Evolutionary conservation across 2,329 filamentous ascomycete species (phyloP).

Genomic region (Drechslerella coelobrocha): DNA sequence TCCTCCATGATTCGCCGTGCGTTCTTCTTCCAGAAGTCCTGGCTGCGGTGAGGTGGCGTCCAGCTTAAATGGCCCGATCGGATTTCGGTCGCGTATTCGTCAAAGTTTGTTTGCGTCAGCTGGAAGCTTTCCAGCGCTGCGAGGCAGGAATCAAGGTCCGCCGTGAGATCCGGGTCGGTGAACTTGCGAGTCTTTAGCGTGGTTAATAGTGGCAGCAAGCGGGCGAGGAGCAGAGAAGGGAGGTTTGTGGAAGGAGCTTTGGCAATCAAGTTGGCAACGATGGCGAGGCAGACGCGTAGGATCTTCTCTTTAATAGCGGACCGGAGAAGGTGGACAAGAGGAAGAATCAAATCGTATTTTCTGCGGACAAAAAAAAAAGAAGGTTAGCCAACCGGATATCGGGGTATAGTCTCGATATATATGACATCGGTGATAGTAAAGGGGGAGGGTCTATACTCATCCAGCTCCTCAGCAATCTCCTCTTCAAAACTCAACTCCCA

Average conservation of each 20-base stretch:
- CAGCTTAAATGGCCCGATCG: slow-evolving; percentile 86
- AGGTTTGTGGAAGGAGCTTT: slow-evolving; percentile 73
- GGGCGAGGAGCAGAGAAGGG: slow-evolving; percentile 83
- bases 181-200: slow-evolving; percentile 70
- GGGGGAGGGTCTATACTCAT: slow-evolving; percentile 69
- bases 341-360: slow-evolving; percentile 87
- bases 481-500: slow-evolving; percentile 97
- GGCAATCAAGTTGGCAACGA: slow-evolving; percentile 84
- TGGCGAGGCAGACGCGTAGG: slow-evolving; percentile 86
- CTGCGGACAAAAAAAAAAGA: slow-evolving; percentile 64
- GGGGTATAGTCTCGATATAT: slow-evolving; percentile 14
- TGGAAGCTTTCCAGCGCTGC: slow-evolving; percentile 61
- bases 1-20: slow-evolving; percentile 84
- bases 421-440: slow-evolving; percentile 2
- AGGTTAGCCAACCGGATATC: no score
- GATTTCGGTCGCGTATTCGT: slow-evolving; percentile 88
- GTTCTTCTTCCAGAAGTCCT: slow-evolving; percentile 90
- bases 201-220: slow-evolving; percentile 73
- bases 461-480: slow-evolving; percentile 76
- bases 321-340: slow-evolving; percentile 90
- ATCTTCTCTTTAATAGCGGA: slow-evolving; percentile 98
- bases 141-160: slow-evolving; percentile 64
- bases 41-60: slow-evolving; percentile 87
- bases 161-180: slow-evolving; percentile 64
- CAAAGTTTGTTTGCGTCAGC: slow-evolving; percentile 70